Percentiles rank a stretch among this genome's conserved stretches.
Conservation (phyloP, 345 rosid genomes). For the Adansonia digitata region DNA sequence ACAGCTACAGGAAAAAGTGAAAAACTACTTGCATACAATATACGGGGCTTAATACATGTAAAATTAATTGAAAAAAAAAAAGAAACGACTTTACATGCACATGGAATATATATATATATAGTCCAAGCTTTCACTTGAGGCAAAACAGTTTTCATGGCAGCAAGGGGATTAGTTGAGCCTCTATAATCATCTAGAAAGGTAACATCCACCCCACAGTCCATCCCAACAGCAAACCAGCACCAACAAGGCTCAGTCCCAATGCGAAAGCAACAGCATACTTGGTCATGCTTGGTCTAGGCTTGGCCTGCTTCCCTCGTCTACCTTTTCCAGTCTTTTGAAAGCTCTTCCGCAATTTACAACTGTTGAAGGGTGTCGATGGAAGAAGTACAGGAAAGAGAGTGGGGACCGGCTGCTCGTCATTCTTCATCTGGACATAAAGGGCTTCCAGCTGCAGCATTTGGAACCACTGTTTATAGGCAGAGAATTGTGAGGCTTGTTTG, state of each 20-base stretch:
- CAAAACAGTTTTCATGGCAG: neutral
- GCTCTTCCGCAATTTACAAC: constrained; percentile 30
- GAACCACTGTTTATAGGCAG: constrained; percentile 88
- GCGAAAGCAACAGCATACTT: constrained; percentile 59
- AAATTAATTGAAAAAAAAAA: neutral
- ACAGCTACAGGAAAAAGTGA: neutral
- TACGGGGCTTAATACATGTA: neutral
- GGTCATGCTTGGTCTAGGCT: constrained; percentile 28
- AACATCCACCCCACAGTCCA: constrained; percentile 95
- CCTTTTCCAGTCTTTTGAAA: constrained; percentile 27
- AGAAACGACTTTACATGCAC: neutral
- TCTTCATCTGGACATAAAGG: constrained; percentile 55
- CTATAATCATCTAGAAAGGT: constrained; percentile 33
- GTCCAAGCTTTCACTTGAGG: neutral
- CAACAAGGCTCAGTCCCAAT: constrained; percentile 76
- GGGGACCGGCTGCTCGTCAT: constrained; percentile 42
- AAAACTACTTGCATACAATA: neutral
- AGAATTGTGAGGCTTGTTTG: constrained; percentile 88
- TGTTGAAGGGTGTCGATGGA: constrained; percentile 48
- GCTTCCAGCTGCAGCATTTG: constrained; percentile 77
- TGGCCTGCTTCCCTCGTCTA: constrained; percentile 31
- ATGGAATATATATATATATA: neutral
- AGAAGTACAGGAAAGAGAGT: constrained; percentile 41
- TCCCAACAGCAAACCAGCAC: constrained; percentile 91
- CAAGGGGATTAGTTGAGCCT: neutral